Evolutionary conservation across 2,329 filamentous ascomycete genomes (phyloP).

Genomic region (Talaromyces sp.): DNA sequence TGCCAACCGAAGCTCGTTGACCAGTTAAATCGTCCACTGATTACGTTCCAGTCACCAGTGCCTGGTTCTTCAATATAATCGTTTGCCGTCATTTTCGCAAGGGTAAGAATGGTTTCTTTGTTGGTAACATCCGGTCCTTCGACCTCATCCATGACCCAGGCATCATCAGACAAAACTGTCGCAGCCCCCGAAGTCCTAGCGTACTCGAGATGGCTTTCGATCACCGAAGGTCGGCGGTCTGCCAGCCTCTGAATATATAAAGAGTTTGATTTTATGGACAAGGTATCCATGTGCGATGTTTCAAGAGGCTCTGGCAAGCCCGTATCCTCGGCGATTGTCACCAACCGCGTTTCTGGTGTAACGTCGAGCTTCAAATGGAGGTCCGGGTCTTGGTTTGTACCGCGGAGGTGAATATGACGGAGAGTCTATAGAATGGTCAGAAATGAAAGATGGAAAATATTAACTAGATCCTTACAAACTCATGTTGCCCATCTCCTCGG

Average conservation of each 20-base stretch:
- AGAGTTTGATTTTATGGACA: constrained; percentile 50
- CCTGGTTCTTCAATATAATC: constrained; percentile 74
- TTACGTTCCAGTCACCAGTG: constrained; percentile 75
- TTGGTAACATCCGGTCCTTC: constrained; percentile 76
- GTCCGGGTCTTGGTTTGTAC: constrained; percentile 68
- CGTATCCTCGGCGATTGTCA: constrained; percentile 35
- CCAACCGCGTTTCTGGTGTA: constrained; percentile 51
- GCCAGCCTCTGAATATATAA: constrained; percentile 72
- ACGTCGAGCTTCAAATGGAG: constrained; percentile 76
- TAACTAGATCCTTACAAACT: constrained; percentile 26
- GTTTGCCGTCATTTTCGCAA: constrained; percentile 84
- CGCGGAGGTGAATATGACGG: constrained; percentile 89
- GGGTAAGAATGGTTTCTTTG: constrained; percentile 72
- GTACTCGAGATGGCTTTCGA: constrained; percentile 72
- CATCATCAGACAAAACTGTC: constrained; percentile 61
- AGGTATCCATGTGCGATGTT: constrained; percentile 46
- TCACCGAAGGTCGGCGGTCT: constrained; percentile 67
- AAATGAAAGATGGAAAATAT: neutral
- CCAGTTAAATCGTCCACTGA: constrained; percentile 73
- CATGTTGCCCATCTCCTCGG: constrained; percentile 18
- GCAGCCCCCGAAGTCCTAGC: constrained; percentile 64
- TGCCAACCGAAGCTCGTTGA: constrained; percentile 92
- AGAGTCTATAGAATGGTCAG: constrained; percentile 40
- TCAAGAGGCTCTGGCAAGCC: constrained; percentile 35
- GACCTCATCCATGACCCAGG: constrained; percentile 78